These are phyloP conservation scores for Rhazya stricta DNA, from an alignment of 257 asterid genomes.

Conservation along the genomic window DNA sequence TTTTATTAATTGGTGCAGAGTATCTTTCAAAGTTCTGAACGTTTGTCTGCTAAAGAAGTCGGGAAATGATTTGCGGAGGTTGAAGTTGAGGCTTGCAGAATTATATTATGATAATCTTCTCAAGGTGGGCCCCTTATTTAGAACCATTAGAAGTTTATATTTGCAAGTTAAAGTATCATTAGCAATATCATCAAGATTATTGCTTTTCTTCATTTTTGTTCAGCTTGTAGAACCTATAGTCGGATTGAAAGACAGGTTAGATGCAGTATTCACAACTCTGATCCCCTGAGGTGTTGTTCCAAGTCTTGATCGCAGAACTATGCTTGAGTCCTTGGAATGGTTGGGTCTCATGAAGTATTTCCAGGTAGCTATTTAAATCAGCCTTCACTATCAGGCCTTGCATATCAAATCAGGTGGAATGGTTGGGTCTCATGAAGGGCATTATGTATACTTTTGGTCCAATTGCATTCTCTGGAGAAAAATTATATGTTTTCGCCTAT, in stretches of 20 bases:
- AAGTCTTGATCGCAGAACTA: conserved; percentile 70
- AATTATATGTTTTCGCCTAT: no score
- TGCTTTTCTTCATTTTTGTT: conserved; percentile 10
- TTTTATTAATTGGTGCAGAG: not conserved
- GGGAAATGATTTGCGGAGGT: conserved; percentile 53
- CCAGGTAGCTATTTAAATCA: conserved; percentile 46
- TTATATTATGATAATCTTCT: conserved; percentile 66
- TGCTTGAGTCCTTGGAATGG: conserved; percentile 68
- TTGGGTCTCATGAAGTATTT: conserved; percentile 80
- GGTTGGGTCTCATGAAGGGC: no score
- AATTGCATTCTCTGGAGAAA: no score
- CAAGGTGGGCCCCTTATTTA: conserved; percentile 39
- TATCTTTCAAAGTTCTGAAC: conserved; percentile 33
- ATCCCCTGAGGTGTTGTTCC: conserved; percentile 98
- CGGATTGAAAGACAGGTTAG: conserved; percentile 93
- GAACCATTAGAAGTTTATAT: not conserved
- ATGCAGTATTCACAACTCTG: conserved; percentile 76
- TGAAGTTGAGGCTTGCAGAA: conserved; percentile 69
- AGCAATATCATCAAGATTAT: conserved; percentile 1
- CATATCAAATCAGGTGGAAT: no score
- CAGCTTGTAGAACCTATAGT: conserved; percentile 78
- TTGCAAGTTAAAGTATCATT: not conserved
- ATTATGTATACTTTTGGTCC: no score
- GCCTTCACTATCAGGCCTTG: not conserved
- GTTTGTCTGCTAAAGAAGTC: conserved; percentile 54